A percentile compares a stretch with the other conserved stretches of the same genome.
These are phyloP conservation scores for Colletotrichum euphorbiae DNA, from an alignment of 2,329 filamentous ascomycete species.

Conservation along the genomic window DNA sequence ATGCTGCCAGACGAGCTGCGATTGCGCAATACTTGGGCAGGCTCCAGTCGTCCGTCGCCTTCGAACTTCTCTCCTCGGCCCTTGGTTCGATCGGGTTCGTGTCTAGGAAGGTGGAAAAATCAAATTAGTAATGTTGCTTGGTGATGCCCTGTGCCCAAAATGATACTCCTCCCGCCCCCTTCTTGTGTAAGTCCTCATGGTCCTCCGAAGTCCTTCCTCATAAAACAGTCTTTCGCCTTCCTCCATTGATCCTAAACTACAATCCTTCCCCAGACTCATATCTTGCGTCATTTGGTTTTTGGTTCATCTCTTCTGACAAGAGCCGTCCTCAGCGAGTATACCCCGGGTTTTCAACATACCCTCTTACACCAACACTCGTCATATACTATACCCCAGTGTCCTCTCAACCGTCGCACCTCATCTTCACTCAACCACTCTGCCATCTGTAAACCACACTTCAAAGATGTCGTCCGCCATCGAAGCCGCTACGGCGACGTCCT, in stretches of 20 bases:
- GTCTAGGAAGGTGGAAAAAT: conserved; percentile 14
- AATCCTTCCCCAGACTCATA: conserved; percentile 18
- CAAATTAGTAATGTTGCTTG: conserved; percentile 42
- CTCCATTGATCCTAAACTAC: conserved; percentile 4
- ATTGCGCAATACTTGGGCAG: conserved; percentile 51
- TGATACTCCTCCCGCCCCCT: conserved; percentile 33
- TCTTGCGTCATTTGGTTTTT: conserved; percentile 39
- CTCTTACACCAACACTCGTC: conserved; percentile 27
- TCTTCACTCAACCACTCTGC: conserved; percentile 31
- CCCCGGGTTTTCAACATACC: conserved; percentile 34
- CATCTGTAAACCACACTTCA: conserved; percentile 46
- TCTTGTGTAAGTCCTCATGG: conserved; percentile 36
- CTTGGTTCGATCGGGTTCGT: conserved; percentile 34
- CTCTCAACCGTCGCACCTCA: not conserved
- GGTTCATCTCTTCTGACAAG: conserved; percentile 26
- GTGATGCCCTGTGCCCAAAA: conserved; percentile 37
- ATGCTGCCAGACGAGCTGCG: conserved; percentile 43
- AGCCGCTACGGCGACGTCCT: conserved; percentile 50
- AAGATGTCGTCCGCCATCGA: conserved; percentile 49
- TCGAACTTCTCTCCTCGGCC: conserved; percentile 12
- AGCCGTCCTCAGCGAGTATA: conserved; percentile 28
- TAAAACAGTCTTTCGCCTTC: conserved; percentile 35
- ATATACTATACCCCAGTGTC: conserved; percentile 2
- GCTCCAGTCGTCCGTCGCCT: conserved; percentile 14
- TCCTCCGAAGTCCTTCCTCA: conserved; percentile 28